These are phyloP conservation scores for Gigaspora rosea DNA, from an alignment of 192 early-diverging fungal genomes.

Conservation along the genomic window DNA sequence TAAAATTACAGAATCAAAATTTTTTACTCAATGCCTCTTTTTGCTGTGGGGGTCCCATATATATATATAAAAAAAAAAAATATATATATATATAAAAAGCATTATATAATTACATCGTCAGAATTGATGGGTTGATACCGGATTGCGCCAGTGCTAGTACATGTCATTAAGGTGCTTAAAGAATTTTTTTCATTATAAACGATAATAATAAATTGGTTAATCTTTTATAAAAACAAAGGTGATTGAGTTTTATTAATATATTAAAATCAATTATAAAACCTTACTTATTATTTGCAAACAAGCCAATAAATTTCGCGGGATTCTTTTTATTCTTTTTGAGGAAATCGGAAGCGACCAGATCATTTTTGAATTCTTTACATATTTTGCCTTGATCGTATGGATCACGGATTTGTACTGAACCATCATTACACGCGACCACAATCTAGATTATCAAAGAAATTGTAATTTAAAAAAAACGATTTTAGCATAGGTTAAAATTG, in stretches of 20 bases:
- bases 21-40: no score
- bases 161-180: slow-evolving; percentile 15
- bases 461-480: neutral
- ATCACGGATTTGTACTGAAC: slow-evolving; percentile 49
- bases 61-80: slow-evolving; percentile 36
- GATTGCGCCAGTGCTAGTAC: slow-evolving; percentile 10
- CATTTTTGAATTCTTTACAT: slow-evolving; percentile 41
- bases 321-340: slow-evolving; percentile 32
- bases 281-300: slow-evolving; percentile 52
- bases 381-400: slow-evolving; percentile 41
- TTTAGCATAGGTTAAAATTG: neutral
- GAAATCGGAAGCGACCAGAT: slow-evolving; percentile 11
- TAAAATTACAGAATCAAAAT: no score
- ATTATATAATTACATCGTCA: slow-evolving; percentile 2
- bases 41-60: no score
- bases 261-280: slow-evolving; percentile 14
- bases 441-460: slow-evolving; percentile 36
- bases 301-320: slow-evolving; percentile 49
- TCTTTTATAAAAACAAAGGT: neutral
- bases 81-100: slow-evolving; percentile 13
- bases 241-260: neutral
- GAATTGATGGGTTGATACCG: slow-evolving; percentile 7
- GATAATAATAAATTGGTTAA: neutral
- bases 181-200: neutral
- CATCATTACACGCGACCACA: slow-evolving; percentile 56